Percentiles rank a stretch among this genome's conserved stretches.
These are phyloP conservation scores for Truncatella angustata DNA, from an alignment of 2,329 filamentous ascomycete genomes.

Conservation along the genomic window DNA sequence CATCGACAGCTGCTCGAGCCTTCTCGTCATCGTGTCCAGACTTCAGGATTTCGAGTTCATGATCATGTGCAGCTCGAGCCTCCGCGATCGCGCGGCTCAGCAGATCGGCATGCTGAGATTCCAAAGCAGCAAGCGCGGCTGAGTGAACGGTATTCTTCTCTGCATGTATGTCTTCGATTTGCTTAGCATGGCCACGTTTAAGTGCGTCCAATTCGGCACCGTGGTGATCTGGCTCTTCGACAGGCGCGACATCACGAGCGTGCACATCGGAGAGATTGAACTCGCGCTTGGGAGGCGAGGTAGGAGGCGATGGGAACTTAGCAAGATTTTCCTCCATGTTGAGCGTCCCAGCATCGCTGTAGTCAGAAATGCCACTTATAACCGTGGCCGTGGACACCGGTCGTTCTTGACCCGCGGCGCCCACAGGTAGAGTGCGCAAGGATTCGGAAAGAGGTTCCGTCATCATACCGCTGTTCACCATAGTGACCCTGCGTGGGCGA, in stretches of 20 bases:
- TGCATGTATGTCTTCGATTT: conserved; percentile 19
- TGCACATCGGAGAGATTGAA: conserved; percentile 43
- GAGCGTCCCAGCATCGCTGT: conserved; percentile 53
- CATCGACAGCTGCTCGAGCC: conserved; percentile 12
- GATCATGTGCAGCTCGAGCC: background rate
- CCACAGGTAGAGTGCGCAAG: conserved; percentile 19
- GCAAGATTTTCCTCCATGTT: conserved; percentile 52
- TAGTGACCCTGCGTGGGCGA: conserved; percentile 47
- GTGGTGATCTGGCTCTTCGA: conserved; percentile 20
- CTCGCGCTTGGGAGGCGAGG: conserved; percentile 32
- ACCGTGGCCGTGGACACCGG: conserved; percentile 43
- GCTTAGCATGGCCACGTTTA: conserved; percentile 22
- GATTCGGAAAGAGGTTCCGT: conserved; percentile 49
- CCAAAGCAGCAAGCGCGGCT: conserved; percentile 16
- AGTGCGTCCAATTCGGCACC: conserved; percentile 35
- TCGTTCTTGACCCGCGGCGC: conserved; percentile 29
- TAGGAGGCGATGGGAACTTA: conserved; percentile 54
- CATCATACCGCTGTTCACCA: conserved; percentile 61
- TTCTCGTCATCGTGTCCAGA: conserved; percentile 15
- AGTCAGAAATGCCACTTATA: conserved; percentile 45
- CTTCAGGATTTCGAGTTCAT: conserved; percentile 17
- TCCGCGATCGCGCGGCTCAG: background rate
- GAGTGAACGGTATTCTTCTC: conserved; percentile 23
- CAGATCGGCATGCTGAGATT: conserved; percentile 8
- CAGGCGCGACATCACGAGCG: conserved; percentile 38